These are phyloP conservation scores for Auricularia sp. DNA, from an alignment of 768 basidiomycete species.

Conservation along the genomic window DNA sequence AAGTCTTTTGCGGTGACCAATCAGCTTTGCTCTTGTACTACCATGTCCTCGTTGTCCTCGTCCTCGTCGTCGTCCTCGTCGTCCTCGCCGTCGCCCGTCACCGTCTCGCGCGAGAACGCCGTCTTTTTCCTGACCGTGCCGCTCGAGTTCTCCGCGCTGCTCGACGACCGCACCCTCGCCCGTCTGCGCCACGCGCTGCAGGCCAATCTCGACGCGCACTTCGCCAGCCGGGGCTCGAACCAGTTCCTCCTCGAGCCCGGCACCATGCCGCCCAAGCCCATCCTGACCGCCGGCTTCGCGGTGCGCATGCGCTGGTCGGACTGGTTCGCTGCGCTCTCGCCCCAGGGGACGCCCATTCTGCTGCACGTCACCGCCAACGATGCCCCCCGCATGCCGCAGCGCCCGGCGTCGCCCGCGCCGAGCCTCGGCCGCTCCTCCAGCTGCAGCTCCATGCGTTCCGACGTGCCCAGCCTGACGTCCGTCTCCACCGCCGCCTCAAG, in stretches of 20 bases:
- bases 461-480: neutral
- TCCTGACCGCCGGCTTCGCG: neutral
- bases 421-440: neutral
- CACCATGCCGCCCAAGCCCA: neutral
- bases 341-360: neutral
- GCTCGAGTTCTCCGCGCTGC: neutral
- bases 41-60: neutral
- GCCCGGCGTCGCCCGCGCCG: slow-evolving; percentile 26
- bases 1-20: neutral
- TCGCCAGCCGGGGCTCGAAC: neutral
- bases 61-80: neutral
- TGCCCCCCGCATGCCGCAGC: slow-evolving; percentile 14
- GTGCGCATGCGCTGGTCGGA: slow-evolving; percentile 1
- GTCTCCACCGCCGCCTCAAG: neutral
- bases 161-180: neutral
- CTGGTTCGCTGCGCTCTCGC: neutral
- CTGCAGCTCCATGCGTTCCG: neutral
- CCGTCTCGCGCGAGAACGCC: neutral
- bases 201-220: neutral
- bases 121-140: neutral
- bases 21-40: neutral
- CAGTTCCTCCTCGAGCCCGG: neutral
- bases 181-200: neutral
- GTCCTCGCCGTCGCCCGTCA: neutral
- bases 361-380: neutral